Evolutionary conservation across 805 yeast genomes (phyloP).

Genomic region (Wickerhamomyces pijperi): DNA sequence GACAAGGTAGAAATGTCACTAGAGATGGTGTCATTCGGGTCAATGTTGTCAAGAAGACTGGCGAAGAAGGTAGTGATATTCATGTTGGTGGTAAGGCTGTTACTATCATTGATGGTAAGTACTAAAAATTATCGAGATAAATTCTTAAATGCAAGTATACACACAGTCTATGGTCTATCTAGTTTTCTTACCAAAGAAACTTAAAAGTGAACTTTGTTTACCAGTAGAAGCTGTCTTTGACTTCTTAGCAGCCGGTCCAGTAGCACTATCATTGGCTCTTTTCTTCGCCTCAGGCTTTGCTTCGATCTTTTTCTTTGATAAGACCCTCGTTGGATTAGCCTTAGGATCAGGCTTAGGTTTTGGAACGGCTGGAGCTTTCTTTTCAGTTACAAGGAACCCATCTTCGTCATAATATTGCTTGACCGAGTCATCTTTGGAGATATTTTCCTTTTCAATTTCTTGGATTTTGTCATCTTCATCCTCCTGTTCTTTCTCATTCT

Average conservation of each 20-base stretch:
- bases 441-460: constrained; percentile 2
- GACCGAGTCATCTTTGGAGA: constrained; percentile 5
- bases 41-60: constrained; percentile 8
- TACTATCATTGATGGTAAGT: constrained; percentile 25
- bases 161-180: no score
- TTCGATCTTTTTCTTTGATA: no score
- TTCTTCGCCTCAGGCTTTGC: constrained; percentile 7
- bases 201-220: constrained; percentile 35
- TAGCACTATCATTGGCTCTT: background rate
- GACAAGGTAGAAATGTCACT: constrained; percentile 28
- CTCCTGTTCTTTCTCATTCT: background rate
- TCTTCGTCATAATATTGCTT: constrained; percentile 33
- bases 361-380: constrained; percentile 5
- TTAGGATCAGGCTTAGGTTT: constrained; percentile 11
- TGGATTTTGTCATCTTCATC: background rate
- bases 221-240: constrained; percentile 14
- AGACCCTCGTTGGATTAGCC: constrained; percentile 7
- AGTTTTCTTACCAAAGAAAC: constrained; percentile 32
- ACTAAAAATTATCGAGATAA: no score
- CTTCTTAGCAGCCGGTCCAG: constrained; percentile 5
- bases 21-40: constrained; percentile 28
- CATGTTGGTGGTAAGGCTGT: constrained; percentile 30
- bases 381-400: constrained; percentile 34
- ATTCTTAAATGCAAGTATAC: no score
- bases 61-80: constrained; percentile 8